phyloP scores from a whole-genome alignment of 2,329 filamentous ascomycete species.

The Aspergillus hiratsukae region DNA sequence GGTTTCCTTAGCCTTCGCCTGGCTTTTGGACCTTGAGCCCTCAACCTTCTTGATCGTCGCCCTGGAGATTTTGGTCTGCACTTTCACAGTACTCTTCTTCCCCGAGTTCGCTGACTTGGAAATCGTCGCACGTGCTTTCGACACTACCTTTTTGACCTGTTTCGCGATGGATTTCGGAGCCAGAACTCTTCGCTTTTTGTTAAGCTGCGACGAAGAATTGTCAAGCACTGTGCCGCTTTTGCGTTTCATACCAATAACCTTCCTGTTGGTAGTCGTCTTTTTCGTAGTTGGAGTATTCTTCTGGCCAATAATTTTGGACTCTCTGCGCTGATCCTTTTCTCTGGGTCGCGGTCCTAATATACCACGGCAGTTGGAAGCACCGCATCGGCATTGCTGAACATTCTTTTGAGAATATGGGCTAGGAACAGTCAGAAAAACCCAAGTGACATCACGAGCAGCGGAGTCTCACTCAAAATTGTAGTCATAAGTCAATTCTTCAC shows the following conservation, averaged over 20 bases:
- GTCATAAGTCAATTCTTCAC: slow-evolving; percentile 95
- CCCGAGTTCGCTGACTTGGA: slow-evolving; percentile 16
- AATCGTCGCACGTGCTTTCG: slow-evolving; percentile 19
- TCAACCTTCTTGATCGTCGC: slow-evolving; percentile 12
- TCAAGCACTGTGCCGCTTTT: slow-evolving; percentile 26
- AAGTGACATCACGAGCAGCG: neutral
- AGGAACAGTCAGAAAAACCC: slow-evolving; percentile 9
- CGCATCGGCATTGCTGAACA: slow-evolving; percentile 61
- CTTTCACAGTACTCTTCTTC: slow-evolving; percentile 16
- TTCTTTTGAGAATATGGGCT: slow-evolving; percentile 58
- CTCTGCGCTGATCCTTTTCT: slow-evolving; percentile 40
- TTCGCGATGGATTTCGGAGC: slow-evolving; percentile 28
- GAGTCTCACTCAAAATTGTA: slow-evolving; percentile 63
- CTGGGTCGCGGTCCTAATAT: slow-evolving; percentile 55
- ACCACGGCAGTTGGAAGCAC: slow-evolving; percentile 57
- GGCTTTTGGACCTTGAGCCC: slow-evolving; percentile 14
- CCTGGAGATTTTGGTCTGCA: slow-evolving; percentile 10
- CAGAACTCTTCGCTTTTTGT: slow-evolving; percentile 29
- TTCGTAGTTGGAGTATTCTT: slow-evolving; percentile 21
- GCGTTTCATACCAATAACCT: slow-evolving; percentile 28
- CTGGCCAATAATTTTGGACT: slow-evolving; percentile 17
- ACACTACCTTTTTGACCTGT: slow-evolving; percentile 28
- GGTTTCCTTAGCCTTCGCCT: slow-evolving; percentile 11
- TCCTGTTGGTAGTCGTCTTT: slow-evolving; percentile 11
- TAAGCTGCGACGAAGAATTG: slow-evolving; percentile 24